Evolutionary conservation across 306 rosid species (phyloP).

Genomic region (Quercus suber): DNA sequence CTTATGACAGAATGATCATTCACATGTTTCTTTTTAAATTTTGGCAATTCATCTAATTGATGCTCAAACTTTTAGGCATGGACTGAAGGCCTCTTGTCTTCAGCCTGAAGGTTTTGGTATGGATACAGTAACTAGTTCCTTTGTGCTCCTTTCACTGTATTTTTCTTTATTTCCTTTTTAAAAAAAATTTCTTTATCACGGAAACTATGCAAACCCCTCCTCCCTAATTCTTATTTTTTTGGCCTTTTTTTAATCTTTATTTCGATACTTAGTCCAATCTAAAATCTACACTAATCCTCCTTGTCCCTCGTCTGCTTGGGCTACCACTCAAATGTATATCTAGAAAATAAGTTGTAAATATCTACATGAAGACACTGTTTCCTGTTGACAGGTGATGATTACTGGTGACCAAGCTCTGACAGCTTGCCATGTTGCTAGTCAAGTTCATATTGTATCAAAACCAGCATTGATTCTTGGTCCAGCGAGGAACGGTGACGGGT

Average conservation of each 20-base stretch:
- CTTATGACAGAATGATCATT: neutral
- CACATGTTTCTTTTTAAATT: neutral
- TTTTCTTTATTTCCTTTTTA: too few relatives aligned
- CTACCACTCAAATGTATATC: neutral
- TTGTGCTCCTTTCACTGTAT: neutral
- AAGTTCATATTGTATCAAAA: conserved; percentile 90
- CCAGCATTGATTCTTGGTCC: conserved; percentile 77
- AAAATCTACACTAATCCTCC: neutral
- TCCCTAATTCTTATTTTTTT: neutral
- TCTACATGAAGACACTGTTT: neutral
- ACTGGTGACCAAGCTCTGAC: conserved; percentile 99
- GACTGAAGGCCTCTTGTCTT: neutral
- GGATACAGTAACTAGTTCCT: neutral
- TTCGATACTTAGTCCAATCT: neutral
- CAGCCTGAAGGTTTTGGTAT: neutral
- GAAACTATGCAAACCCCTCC: neutral
- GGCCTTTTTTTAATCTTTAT: neutral
- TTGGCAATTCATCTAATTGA: neutral
- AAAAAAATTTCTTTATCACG: too few relatives aligned
- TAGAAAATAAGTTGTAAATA: neutral
- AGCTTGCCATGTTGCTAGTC: conserved; percentile 99
- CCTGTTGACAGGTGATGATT: conserved; percentile 77
- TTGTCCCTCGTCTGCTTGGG: neutral
- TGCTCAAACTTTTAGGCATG: neutral
- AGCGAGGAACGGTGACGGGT: conserved; percentile 50